Evolutionary conservation across 176 grass and related monocot genomes (phyloP).

Genomic region (Poa annua): DNA sequence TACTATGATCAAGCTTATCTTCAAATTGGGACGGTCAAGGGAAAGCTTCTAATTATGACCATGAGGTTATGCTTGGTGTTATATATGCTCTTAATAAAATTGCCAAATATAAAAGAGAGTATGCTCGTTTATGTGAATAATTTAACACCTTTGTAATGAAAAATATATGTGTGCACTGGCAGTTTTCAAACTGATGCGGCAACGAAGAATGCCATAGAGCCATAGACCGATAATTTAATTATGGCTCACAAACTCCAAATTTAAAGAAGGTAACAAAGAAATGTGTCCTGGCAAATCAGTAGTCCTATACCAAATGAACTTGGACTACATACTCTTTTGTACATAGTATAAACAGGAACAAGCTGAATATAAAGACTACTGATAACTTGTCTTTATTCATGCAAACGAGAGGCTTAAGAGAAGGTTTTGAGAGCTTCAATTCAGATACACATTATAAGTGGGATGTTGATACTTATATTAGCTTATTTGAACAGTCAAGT

Average conservation of each 20-base stretch:
- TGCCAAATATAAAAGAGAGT: neutral
- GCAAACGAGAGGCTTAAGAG: neutral
- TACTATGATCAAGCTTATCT: neutral
- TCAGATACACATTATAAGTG: neutral
- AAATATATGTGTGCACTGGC: neutral
- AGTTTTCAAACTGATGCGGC: too few relatives aligned
- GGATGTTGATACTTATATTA: neutral
- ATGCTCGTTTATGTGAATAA: neutral
- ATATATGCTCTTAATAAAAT: too few relatives aligned
- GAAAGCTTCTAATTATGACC: too few relatives aligned
- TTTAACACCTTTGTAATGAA: slow-evolving; percentile 2
- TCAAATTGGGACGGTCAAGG: neutral
- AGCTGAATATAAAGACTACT: neutral
- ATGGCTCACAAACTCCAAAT: neutral
- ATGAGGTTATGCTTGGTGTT: too few relatives aligned
- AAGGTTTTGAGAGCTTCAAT: neutral
- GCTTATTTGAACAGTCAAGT: neutral
- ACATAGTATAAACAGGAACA: neutral
- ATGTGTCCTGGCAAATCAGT: neutral
- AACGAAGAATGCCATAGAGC: neutral
- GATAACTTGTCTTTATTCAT: neutral
- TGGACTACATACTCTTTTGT: neutral
- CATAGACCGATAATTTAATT: neutral
- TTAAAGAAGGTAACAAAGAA: neutral
- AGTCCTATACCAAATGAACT: neutral